These are phyloP conservation scores for Leishmania mexicana DNA, from an alignment of 208 protist species.

Conservation along the genomic window DNA sequence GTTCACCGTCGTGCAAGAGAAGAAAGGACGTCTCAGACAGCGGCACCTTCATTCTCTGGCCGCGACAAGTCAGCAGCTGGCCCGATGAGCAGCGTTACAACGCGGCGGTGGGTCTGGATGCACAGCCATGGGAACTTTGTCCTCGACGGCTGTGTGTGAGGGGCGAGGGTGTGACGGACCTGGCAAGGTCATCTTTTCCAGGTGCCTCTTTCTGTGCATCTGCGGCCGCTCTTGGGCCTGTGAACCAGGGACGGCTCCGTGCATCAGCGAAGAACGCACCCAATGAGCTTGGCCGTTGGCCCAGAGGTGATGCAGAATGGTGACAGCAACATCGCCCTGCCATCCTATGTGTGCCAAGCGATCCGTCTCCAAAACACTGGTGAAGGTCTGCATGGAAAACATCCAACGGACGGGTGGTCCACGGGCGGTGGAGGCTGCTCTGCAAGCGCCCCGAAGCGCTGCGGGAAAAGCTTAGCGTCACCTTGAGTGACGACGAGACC, in stretches of 20 bases:
- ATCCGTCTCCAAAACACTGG: background rate
- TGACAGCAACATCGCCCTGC: background rate
- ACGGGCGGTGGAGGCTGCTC: background rate
- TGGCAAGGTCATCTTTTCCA: constrained; percentile 32
- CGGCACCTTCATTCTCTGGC: constrained; percentile 27
- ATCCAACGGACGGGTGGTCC: background rate
- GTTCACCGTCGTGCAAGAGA: constrained; percentile 28
- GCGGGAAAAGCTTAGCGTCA: background rate
- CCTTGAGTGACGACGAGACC: background rate
- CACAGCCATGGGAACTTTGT: constrained; percentile 4
- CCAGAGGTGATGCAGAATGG: constrained; percentile 2
- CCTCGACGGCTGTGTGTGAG: constrained; percentile 3
- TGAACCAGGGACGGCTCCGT: background rate
- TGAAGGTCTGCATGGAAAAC: constrained; percentile 6
- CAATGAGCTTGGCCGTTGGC: background rate
- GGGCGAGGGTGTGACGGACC: constrained; percentile 9
- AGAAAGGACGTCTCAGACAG: background rate
- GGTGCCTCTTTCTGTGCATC: constrained; percentile 5
- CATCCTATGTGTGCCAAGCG: constrained; percentile 2
- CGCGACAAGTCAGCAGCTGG: constrained; percentile 20
- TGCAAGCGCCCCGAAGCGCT: background rate
- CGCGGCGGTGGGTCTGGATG: constrained; percentile 8
- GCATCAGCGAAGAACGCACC: background rate
- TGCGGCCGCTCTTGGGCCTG: constrained; percentile 17
- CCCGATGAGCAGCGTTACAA: constrained; percentile 15